These are phyloP conservation scores for Domatiomyces catenatus DNA, from an alignment of 2,329 filamentous ascomycete genomes.

Conservation along the genomic window DNA sequence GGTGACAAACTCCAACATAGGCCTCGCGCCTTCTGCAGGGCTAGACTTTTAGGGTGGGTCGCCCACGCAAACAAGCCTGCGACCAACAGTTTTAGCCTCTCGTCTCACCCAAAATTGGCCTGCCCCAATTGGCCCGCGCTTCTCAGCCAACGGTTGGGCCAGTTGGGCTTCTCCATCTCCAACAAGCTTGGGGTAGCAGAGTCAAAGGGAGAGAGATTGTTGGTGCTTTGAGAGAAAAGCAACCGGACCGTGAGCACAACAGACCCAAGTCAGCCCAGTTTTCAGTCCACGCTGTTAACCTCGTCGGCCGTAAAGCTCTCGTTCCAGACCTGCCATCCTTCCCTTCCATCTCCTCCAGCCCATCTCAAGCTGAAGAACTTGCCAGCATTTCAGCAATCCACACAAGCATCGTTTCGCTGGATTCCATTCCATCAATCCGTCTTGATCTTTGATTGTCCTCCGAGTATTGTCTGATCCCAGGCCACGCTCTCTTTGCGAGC, in stretches of 20 bases:
- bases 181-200: too few relatives aligned
- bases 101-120: background rate
- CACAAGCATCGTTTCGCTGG: background rate
- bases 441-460: background rate
- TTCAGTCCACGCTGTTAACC: too few relatives aligned
- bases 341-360: background rate
- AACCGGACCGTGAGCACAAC: background rate
- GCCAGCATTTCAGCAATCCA: too few relatives aligned
- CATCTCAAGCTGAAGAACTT: background rate
- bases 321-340: constrained; percentile 4
- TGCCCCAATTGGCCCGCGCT: background rate
- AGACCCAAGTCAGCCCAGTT: too few relatives aligned
- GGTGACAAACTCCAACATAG: background rate
- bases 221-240: background rate
- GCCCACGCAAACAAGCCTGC: background rate
- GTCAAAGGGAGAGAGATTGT: background rate
- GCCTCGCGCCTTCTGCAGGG: background rate
- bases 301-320: too few relatives aligned
- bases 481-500: background rate
- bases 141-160: background rate
- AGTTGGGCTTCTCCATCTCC: background rate
- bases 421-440: background rate
- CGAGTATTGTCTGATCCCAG: background rate
- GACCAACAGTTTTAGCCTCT: background rate
- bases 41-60: background rate